Percentiles rank a stretch among this genome's conserved stretches.
Evolutionary conservation across 768 basidiomycete species (phyloP).

Genomic region (Calocybe cyanea): DNA sequence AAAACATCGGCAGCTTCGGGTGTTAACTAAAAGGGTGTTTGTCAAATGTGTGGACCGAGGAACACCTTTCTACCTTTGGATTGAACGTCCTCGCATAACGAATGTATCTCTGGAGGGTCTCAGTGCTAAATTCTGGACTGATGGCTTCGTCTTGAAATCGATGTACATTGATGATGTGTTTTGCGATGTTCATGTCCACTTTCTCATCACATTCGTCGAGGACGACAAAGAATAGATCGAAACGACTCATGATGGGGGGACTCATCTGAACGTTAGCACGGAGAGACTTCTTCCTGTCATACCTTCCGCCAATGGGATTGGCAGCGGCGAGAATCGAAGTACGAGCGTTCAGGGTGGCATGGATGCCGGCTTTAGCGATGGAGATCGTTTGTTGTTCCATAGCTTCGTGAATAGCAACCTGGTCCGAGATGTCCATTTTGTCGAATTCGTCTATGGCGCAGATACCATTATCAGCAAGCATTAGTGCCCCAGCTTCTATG

Average conservation of each 20-base stretch:
- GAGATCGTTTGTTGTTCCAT: slow-evolving; percentile 99
- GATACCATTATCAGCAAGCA: slow-evolving; percentile 99
- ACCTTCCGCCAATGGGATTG: slow-evolving; percentile 95
- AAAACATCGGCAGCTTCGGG: slow-evolving; percentile 89
- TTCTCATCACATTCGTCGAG: slow-evolving; percentile 95
- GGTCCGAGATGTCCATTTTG: slow-evolving; percentile 99
- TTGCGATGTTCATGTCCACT: slow-evolving; percentile 89
- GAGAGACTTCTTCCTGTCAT: slow-evolving; percentile 90
- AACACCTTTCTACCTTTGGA: slow-evolving; percentile 67
- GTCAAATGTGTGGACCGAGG: slow-evolving; percentile 2
- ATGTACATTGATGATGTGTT: slow-evolving; percentile 97
- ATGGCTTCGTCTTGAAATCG: slow-evolving; percentile 94
- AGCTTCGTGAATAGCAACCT: slow-evolving; percentile 99
- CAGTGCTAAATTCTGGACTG: slow-evolving; percentile 95
- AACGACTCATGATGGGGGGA: slow-evolving; percentile 98
- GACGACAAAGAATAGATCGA: slow-evolving; percentile 97
- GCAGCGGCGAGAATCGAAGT: slow-evolving; percentile 98
- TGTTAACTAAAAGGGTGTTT: slow-evolving; percentile 68
- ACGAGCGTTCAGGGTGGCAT: slow-evolving; percentile 95
- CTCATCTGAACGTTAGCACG: slow-evolving; percentile 96
- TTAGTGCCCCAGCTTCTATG: slow-evolving; percentile 97
- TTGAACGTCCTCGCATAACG: slow-evolving; percentile 96
- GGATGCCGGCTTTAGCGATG: slow-evolving; percentile 98
- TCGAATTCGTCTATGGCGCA: slow-evolving; percentile 99
- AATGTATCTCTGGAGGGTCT: slow-evolving; percentile 94